Base-by-base conservation (phyloP, 192 early-diverging fungal genomes). In the Gonapodya sp. region DNA sequence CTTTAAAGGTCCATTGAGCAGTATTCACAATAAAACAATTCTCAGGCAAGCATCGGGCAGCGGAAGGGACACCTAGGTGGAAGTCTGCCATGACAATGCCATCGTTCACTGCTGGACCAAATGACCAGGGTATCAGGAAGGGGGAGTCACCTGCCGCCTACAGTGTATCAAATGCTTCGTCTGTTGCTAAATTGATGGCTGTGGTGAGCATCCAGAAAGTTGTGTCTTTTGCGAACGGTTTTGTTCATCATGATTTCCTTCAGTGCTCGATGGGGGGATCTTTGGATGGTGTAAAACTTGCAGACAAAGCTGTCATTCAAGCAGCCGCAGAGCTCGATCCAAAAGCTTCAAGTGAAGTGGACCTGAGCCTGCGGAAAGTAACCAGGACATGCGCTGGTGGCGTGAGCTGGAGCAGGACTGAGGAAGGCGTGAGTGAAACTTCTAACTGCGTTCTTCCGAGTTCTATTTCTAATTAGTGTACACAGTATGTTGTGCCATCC, bases 121-220 rank as follows among this genome's bases (percentile, higher is more conserved):
- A 77, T 33, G 75, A 77, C 34, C 75, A 16, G 75, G 75, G 34
- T 16, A 14, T 77, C 18, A 2, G 75, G 31, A 77, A 77, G 75
- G 75, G 75, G 75, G 75, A 77, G 75, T 31, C 30, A 16, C 75
- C 75, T 34, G 75, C 75, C 18, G 75, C 75, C 18, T 77, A 31
- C 75, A 77, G 18, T 8, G 75, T 77, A 33, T 77, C 75, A 16
- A 77, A 77, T 33, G 75, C 75, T 14, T 14, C 2, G 31, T 77
- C 75, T 8, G 75, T 77, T 18, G 75, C 30, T 77, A 16, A 33
- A 16, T 34, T 64, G 46, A 64, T 64, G 46, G 46, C 46, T 8
- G 8, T 64, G 46, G 46, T 64, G 46, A 64, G 46, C n/a, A n/a
- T n/a, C n/a, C n/a, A n/a, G n/a, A n/a, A n/a, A n/a, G 24, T 64